Base-by-base conservation (phyloP, 2,329 filamentous ascomycete species). In the Ophiostoma tasmaniense region DNA sequence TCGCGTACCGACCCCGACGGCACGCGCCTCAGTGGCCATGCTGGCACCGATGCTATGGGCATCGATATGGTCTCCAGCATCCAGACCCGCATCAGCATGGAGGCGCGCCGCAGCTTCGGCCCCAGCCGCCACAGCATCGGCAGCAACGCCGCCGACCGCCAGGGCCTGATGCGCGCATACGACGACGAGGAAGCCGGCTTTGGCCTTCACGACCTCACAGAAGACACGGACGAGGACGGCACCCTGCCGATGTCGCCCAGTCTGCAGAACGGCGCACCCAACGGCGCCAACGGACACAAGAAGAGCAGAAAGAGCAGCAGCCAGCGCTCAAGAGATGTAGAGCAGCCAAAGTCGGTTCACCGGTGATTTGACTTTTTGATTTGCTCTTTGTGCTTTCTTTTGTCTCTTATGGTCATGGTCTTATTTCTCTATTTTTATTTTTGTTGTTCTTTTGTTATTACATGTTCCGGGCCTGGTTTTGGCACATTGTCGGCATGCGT, bases 41-140 rank as follows among this genome's bases (percentile, higher is more conserved):
- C 84, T 73, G 84, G 86, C 70, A 85, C 88, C 66, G 92, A 96
- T 76, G 90, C 90, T 66, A 90, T 93, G 4, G 95, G 94, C 14
- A 97, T 93, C 17, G 95, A 99, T 77, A 92, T 91, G 77, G 87
- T 99, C 69, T 92, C 93, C 35, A 91, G 91, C 73, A 86, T 96
- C 73, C 91, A 95, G 75, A 98, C 95, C 22, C 88, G 96, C 70
- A 87, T 93, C 73, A 96, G 92, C 76, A 97, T 99, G 92, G 95
- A 98, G 77, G 85, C 90, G 7, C 85, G 94, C 73, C 85, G 95
- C 73, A 95, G 90, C 73, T 85, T 88, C 30, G 69, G 70, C 30
- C 70, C 70, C 17, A 84, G 86, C 70, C 72, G 88, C 68, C 88
- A 87, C 75, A 89, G 87, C 74, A 83, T 86, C 65, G 87, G 87